These are phyloP conservation scores for Malus hybrid DNA, from an alignment of 331 rosid species.

Conservation along the genomic window DNA sequence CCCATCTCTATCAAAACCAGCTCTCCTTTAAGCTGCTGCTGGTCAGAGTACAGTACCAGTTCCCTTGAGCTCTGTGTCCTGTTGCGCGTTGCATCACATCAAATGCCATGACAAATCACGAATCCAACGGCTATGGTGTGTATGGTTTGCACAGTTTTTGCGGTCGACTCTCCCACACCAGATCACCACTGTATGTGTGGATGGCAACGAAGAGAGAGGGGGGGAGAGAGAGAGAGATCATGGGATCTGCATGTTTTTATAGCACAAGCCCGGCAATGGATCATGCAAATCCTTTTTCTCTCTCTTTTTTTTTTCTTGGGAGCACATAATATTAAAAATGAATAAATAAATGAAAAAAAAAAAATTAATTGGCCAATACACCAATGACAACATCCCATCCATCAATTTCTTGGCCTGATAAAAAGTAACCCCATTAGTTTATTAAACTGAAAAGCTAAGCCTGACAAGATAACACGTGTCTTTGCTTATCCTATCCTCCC, in stretches of 20 bases:
- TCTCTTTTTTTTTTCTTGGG: neutral
- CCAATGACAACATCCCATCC: constrained; percentile 20
- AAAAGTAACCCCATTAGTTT: neutral
- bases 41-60: no score
- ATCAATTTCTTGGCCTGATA: constrained; percentile 33
- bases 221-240: constrained; percentile 32
- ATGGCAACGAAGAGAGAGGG: neutral
- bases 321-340: neutral
- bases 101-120: neutral
- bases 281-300: constrained; percentile 45
- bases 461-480: neutral
- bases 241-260: constrained; percentile 67
- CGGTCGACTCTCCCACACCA: neutral
- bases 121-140: constrained; percentile 19
- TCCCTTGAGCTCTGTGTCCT: constrained; percentile 20
- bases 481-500: constrained; percentile 2
- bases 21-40: neutral
- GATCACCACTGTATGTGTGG: constrained; percentile 22
- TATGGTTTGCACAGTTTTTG: neutral
- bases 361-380: neutral
- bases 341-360: neutral
- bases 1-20: constrained; percentile 19
- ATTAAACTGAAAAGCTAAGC: neutral
- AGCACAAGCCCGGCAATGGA: constrained; percentile 50
- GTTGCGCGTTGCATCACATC: constrained; percentile 14